These are phyloP conservation scores for Raffaelea albimanens DNA, from an alignment of 2,329 filamentous ascomycete genomes.

Conservation along the genomic window DNA sequence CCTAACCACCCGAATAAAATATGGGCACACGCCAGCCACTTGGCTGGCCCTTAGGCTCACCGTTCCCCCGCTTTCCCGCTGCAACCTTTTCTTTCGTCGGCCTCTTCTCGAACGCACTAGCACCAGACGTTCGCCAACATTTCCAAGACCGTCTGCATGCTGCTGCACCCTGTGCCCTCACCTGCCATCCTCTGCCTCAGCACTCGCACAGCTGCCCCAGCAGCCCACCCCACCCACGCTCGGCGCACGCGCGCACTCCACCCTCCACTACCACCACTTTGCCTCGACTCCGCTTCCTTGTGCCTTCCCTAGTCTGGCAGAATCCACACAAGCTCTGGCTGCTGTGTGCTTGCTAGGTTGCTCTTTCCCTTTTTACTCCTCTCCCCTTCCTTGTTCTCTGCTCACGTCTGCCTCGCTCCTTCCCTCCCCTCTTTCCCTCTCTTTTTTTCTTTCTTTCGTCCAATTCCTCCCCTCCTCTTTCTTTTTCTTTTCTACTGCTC, in stretches of 20 bases:
- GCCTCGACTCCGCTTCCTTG: too few species aligned
- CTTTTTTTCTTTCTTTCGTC: neutral
- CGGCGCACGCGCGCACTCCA: too few species aligned
- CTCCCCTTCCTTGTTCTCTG: neutral
- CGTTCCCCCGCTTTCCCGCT: slow-evolving; percentile 7
- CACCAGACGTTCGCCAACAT: neutral
- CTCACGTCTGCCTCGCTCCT: neutral
- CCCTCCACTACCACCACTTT: too few species aligned
- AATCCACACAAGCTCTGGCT: too few species aligned
- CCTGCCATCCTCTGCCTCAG: too few species aligned
- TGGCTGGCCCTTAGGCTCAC: neutral
- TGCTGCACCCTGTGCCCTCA: too few species aligned
- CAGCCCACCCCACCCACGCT: too few species aligned
- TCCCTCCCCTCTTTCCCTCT: neutral
- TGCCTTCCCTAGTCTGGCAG: too few species aligned
- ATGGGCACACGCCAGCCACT: neutral
- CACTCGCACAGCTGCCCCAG: too few species aligned
- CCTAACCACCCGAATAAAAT: too few species aligned
- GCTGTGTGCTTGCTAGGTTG: neutral
- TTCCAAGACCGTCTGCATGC: too few species aligned
- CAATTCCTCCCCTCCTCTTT: neutral
- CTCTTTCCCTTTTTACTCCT: neutral
- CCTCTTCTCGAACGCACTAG: slow-evolving; percentile 1
- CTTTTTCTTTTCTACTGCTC: neutral
- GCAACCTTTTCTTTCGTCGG: neutral